These are phyloP conservation scores for Psophocarpus tetragonolobus DNA, from an alignment of 306 rosid genomes.

Conservation along the genomic window DNA sequence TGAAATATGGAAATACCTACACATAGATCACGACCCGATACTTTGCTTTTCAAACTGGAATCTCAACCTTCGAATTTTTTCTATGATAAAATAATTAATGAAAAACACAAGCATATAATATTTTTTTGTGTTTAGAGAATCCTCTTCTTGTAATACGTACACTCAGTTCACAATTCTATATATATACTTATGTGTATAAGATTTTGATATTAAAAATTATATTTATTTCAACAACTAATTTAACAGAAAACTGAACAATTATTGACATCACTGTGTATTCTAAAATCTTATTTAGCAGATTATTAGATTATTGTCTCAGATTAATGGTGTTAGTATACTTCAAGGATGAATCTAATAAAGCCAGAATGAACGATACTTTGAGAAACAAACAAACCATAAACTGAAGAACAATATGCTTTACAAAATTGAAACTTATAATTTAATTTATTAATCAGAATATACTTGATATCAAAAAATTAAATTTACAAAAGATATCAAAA, in stretches of 20 bases:
- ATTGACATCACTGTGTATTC: too few species aligned
- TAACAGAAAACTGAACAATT: neutral
- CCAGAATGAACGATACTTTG: neutral
- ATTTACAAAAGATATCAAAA: constrained; percentile 37
- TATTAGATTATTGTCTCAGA: neutral
- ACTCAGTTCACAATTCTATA: neutral
- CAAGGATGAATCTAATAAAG: neutral
- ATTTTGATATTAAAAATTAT: neutral
- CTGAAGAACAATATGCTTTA: neutral
- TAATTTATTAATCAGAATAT: constrained; percentile 35
- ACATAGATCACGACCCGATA: neutral
- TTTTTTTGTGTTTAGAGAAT: neutral
- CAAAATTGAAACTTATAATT: neutral
- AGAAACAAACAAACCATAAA: neutral
- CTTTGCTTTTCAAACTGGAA: neutral
- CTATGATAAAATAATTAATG: neutral
- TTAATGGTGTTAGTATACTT: neutral
- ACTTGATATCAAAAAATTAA: constrained; percentile 20
- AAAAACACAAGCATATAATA: neutral
- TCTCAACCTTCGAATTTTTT: neutral
- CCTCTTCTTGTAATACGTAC: neutral
- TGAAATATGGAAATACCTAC: neutral
- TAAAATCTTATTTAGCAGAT: neutral
- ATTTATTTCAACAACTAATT: neutral
- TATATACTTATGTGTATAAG: neutral